A percentile compares a stretch with the other conserved stretches of the same genome.
phyloP scores from a whole-genome alignment of 176 grass and related monocot genomes.

The Triticum monococcum region DNA sequence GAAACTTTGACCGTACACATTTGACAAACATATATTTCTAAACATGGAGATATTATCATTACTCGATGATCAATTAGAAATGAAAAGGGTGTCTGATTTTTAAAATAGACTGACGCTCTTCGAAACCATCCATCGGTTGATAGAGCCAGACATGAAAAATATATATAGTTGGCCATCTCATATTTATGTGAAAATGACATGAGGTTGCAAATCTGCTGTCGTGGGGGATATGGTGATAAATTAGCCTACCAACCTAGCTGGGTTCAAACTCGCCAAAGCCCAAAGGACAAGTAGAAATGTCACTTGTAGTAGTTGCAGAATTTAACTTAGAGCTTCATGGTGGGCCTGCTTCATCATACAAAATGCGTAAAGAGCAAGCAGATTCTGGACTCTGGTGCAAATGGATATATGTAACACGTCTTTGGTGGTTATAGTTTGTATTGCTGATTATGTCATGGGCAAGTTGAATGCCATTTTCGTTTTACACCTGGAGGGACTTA shows the following conservation, averaged over 20 bases:
- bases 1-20: too few species aligned
- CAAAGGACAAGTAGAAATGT: background rate
- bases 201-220: too few species aligned
- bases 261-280: background rate
- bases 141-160: background rate
- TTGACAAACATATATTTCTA: too few species aligned
- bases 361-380: background rate
- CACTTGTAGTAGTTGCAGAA: too few species aligned
- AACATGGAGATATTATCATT: too few species aligned
- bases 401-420: background rate
- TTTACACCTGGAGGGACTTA: background rate
- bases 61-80: too few species aligned
- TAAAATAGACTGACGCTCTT: background rate
- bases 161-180: background rate
- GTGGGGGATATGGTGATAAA: conserved; percentile 5
- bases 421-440: background rate
- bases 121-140: background rate
- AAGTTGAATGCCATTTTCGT: background rate
- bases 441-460: background rate
- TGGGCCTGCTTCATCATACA: background rate
- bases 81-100: background rate
- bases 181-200: background rate
- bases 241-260: conserved; percentile 21
- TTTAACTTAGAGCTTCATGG: background rate
- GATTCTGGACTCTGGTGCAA: background rate